Base-by-base conservation (phyloP, 495 filamentous ascomycete genomes). In the Xylaria longipes region DNA sequence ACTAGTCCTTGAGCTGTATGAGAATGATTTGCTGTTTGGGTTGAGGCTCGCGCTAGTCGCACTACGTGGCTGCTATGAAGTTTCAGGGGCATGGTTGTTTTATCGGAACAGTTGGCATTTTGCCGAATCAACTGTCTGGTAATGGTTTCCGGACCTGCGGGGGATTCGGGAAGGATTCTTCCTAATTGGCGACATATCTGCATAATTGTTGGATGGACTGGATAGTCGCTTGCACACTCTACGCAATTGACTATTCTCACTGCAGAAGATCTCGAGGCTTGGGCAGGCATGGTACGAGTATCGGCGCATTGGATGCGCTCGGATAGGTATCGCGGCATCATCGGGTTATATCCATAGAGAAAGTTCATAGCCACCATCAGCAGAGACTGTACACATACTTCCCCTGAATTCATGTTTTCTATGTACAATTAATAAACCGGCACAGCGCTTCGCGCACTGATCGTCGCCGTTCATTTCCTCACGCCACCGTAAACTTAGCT, bases 401-500 rank as follows among this genome's bases (percentile, higher is more conserved):
- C 17, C 3, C 5, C 8, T 1, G 14, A 31, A 2, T 27, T 5
- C 25, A 17, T 31, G 2, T 48, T n/a, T 15, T 65, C n/a, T 52
- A 52, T 56, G 9, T 54, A 25, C 41, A 52, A 12, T 8, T 56
- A 31, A 31, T 31, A 29, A 56, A 29, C 27, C 25, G 1, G 27
- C 52, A 5, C 0, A 31, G 52, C 0, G 52, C 25, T 56, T 60
- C 17, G 6, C 6, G 8, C 57, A n/a, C 57, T n/a, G 5, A 0
- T 60, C 3, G 7, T 22, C 27, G 43, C 29, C 12, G 39, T 66
- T 17, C 25, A 35, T 27, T 52, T 56, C 25, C 58, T 54, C 68
- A 81, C 9, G 75, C 46, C 4, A 76, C 76, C 33, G 78, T 77
- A 22, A 88, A 72, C 56, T 76, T 84, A 29, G 81, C 83, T n/a